Percentiles rank a stretch among this genome's conserved stretches.
phyloP scores from a whole-genome alignment of 225 moss, liverwort and hornwort species.

The Anthoceros angustus region DNA sequence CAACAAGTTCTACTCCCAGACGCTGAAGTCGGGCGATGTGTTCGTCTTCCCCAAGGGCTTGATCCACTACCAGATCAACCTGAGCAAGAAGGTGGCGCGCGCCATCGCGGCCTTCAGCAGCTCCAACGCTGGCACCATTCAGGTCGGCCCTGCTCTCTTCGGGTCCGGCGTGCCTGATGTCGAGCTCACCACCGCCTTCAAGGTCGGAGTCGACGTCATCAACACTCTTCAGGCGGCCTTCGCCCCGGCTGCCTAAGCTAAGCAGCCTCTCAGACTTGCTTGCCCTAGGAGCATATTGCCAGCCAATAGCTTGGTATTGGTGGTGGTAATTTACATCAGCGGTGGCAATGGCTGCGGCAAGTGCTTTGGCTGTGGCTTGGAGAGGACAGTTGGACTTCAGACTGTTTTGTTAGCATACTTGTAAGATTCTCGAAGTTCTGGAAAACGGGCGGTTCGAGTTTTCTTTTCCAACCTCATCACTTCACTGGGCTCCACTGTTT shows the following conservation, averaged over 20 bases:
- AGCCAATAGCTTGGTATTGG: no score
- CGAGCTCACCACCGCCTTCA: not conserved
- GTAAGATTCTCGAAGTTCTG: no score
- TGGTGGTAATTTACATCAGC: no score
- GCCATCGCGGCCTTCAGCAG: not conserved
- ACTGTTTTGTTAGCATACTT: no score
- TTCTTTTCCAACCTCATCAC: no score
- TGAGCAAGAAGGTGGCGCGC: not conserved
- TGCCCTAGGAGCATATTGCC: not conserved
- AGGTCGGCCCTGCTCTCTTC: not conserved
- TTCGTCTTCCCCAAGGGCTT: constrained; percentile 5
- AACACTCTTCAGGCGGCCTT: not conserved
- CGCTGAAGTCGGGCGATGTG: not conserved
- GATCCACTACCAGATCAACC: constrained; percentile 1
- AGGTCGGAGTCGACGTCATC: not conserved
- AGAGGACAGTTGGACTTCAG: no score
- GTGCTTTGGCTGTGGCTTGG: no score
- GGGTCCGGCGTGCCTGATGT: not conserved
- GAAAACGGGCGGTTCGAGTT: no score
- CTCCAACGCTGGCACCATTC: not conserved
- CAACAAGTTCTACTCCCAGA: not conserved
- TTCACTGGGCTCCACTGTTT: no score
- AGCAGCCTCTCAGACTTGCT: not conserved
- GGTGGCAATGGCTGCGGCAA: no score
- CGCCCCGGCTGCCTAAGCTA: not conserved